Evolutionary conservation across 352 stramenopile genomes (phyloP), one percentile per base, ranked within the genome.

Genomic region (Phytophthora pluvialis): DNA sequence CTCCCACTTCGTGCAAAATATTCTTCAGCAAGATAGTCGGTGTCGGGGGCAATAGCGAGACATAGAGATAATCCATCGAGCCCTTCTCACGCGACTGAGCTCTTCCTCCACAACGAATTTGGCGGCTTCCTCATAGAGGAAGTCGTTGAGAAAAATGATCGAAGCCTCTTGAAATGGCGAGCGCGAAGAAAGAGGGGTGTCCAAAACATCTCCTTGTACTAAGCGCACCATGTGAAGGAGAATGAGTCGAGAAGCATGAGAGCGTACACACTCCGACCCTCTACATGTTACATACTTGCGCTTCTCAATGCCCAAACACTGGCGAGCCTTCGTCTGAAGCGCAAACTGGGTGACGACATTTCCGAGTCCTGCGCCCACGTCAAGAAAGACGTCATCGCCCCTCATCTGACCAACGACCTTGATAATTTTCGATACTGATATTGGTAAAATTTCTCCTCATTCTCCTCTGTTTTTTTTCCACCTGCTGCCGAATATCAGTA

Each of bases 1-100:
- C 5, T 47, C 10, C 36, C 49, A 48, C 36, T 47, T 47, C 25
- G 28, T 21, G 15, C 36, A 57, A 32, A 56, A 57, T 3, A 40
- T 47, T 10, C 21, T 47, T 25, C 49, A 33, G 10, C 35, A 57
- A 3, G 13, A 47, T 21, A 28, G 16, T 8, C 54, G 43, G 53
- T 46, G 32, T 4, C 18, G 40, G 21, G 15, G 12, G 9, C 38
- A 44, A 15, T 44, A 44, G 13, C 12, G 38, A 3, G 38, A 44
- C 4, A 12, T 44, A 15, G 15, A 44, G 38, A 44, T 1, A 26
- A 18, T 44, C 38, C 25, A 9, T 0, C 15, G 38, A 8, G 4
- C 38, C 4, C 15, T 15, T 44, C 38, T 1, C 38, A 44, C 25
- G 13, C n/a, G 38, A 12, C 15, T 25, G 21, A 25, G 15, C 21